These are phyloP conservation scores for Fusarium camptoceras DNA, from an alignment of 2,329 filamentous ascomycete species.

Conservation along the genomic window DNA sequence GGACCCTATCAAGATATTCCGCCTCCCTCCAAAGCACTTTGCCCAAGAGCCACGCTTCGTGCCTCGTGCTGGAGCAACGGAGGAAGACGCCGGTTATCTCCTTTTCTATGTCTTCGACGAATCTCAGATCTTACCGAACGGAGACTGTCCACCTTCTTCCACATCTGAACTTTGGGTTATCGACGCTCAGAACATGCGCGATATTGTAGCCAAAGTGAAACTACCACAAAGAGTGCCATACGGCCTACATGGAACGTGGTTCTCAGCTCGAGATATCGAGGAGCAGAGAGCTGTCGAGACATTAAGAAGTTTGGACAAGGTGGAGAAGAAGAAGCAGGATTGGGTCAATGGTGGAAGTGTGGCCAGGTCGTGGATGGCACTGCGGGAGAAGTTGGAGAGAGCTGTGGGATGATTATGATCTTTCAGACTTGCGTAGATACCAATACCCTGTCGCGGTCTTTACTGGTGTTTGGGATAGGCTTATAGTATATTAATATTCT, in stretches of 20 bases:
- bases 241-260: conserved; percentile 74
- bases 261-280: conserved; percentile 63
- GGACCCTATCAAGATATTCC: conserved; percentile 72
- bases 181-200: conserved; percentile 71
- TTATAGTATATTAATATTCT: not conserved
- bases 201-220: conserved; percentile 67
- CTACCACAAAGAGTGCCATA: conserved; percentile 77
- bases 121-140: conserved; percentile 66
- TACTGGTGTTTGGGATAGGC: not conserved
- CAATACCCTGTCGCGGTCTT: conserved; percentile 2
- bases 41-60: conserved; percentile 77
- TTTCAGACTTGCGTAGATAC: not conserved
- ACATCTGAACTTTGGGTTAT: conserved; percentile 76
- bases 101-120: conserved; percentile 79
- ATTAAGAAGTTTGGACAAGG: conserved; percentile 2
- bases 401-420: not conserved
- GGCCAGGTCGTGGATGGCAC: not conserved
- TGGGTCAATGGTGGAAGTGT: not conserved
- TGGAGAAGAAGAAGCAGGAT: conserved; percentile 1
- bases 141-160: conserved; percentile 58
- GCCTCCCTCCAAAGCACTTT: conserved; percentile 69
- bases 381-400: conserved; percentile 9
- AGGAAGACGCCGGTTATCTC: conserved; percentile 75
- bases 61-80: conserved; percentile 53
- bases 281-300: conserved; percentile 55